Base-by-base conservation (phyloP, 1,284 basidiomycete species). In the Apiotrichum veenhuisii region DNA sequence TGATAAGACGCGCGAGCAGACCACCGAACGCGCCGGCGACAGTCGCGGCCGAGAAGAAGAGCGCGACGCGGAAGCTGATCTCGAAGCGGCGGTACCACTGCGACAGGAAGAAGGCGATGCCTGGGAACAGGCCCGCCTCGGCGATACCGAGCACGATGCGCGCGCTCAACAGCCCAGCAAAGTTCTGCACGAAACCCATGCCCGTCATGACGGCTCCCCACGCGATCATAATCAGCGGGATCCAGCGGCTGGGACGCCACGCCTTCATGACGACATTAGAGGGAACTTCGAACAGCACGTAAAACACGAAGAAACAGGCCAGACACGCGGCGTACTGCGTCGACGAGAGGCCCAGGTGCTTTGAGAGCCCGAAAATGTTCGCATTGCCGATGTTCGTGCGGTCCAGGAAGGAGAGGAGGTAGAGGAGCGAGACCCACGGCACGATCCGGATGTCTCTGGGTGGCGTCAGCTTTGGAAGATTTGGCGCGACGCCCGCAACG, bases 201-300 rank as follows among this genome's bases (percentile, higher is more conserved):
- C 69, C 62, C 20, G 72, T 67, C 74, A 77, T 78, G 63, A 30
- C 40, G 12, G 71, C 54, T 53, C 77, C 77, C 77, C 77, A 77
- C 12, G 63, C 62, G 27, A 78, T 44, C 67, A 72, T 69, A 51
- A 66, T 66, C 54, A 62, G 62, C 8, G 66, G 65, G 11, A 72
- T 51, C 69, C 63, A 70, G 61, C 65, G 62, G 15, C 60, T 58
- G n/a, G 64, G 67, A 25, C 58, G 58, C 58, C 58, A 60, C 20
- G 58, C 69, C 57, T 71, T 76, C 64, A 74, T 69, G 51, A 83
- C 66, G 69, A 88, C 83, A 73, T 87, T 84, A 50, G 80, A 72
- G 2, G 87, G 87, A 17, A 88, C 82, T 70, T 88, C 87, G 63
- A 87, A 86, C 17, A 83, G 62, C 25, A 87, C 82, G 67, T 88